Evolutionary conservation across 306 rosid species (phyloP).

Genomic region (Abrus pulchellus): DNA sequence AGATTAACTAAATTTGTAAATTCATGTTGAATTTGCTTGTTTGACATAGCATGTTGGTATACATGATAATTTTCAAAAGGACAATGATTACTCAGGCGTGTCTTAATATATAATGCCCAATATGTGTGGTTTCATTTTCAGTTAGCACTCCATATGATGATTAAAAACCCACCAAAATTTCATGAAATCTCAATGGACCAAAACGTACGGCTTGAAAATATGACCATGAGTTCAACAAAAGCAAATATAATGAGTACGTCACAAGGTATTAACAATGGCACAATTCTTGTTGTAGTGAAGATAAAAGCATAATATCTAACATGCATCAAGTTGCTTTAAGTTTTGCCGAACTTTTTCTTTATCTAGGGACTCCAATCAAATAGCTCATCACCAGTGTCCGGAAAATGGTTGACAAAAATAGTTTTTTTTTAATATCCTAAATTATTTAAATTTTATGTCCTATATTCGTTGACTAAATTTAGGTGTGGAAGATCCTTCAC

Average conservation of each 20-base stretch:
- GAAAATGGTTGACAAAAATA: not conserved
- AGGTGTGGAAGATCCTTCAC: not conserved
- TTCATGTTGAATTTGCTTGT: not conserved
- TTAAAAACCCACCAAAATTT: slow-evolving; percentile 15
- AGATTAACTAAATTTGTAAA: not conserved
- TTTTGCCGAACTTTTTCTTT: not conserved
- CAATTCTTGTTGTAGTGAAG: not conserved
- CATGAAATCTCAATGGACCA: slow-evolving; percentile 6
- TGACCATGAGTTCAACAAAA: not conserved
- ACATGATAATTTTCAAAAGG: not conserved
- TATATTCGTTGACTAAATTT: not conserved
- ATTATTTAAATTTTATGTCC: not conserved
- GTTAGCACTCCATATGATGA: not conserved
- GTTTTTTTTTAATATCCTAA: not conserved
- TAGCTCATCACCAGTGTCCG: not conserved
- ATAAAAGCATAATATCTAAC: not conserved
- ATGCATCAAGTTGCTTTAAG: not conserved
- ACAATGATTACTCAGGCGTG: not conserved
- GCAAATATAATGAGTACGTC: not conserved
- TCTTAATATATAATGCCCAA: not conserved
- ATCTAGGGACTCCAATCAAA: not conserved
- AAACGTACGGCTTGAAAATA: not conserved
- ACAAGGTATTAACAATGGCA: slow-evolving; percentile 9
- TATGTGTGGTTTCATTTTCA: not conserved
- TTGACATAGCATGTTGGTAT: not conserved